phyloP scores from a whole-genome alignment of 2,329 filamentous ascomycete genomes.

The Triangularia setosa region DNA sequence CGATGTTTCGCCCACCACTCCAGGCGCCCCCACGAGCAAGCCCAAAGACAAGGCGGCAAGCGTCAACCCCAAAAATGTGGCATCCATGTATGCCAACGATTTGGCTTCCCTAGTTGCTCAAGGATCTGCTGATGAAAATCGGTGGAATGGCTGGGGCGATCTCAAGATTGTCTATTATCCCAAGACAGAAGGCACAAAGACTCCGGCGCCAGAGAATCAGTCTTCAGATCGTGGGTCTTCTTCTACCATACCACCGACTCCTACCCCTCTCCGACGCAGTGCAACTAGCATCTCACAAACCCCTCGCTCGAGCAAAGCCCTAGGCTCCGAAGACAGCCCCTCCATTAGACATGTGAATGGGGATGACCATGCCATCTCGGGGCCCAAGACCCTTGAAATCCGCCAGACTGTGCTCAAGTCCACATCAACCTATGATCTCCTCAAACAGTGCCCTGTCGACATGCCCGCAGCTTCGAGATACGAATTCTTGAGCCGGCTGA shows the following conservation, averaged over 20 bases:
- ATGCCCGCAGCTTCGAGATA: slow-evolving; percentile 73
- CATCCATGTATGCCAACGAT: slow-evolving; percentile 74
- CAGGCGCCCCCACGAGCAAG: slow-evolving; percentile 58
- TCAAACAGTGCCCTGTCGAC: slow-evolving; percentile 54
- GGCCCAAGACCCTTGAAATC: slow-evolving; percentile 62
- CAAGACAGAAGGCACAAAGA: slow-evolving; percentile 32
- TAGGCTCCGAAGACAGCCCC: slow-evolving; percentile 38
- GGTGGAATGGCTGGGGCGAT: slow-evolving; percentile 76
- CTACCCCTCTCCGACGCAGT: slow-evolving; percentile 70
- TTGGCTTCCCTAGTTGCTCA: slow-evolving; percentile 69
- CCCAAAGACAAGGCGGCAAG: slow-evolving; percentile 65
- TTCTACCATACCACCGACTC: slow-evolving; percentile 58
- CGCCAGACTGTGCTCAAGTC: slow-evolving; percentile 52
- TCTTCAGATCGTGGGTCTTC: slow-evolving; percentile 28
- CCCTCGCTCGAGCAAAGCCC: slow-evolving; percentile 36
- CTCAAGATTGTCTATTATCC: slow-evolving; percentile 79
- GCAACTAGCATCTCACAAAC: slow-evolving; percentile 50
- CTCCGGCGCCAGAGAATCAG: slow-evolving; percentile 20
- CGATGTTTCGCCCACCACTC: slow-evolving; percentile 47
- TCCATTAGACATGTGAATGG: slow-evolving; percentile 37
- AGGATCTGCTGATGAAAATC: slow-evolving; percentile 40
- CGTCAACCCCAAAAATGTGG: slow-evolving; percentile 43
- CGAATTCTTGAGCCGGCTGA: slow-evolving; percentile 78
- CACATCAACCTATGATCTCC: slow-evolving; percentile 52
- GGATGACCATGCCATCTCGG: slow-evolving; percentile 40